Percentiles rank a stretch among this genome's conserved stretches.
These are phyloP conservation scores for Pseudopyricularia javanii DNA, from an alignment of 2,329 filamentous ascomycete genomes.

Conservation along the genomic window DNA sequence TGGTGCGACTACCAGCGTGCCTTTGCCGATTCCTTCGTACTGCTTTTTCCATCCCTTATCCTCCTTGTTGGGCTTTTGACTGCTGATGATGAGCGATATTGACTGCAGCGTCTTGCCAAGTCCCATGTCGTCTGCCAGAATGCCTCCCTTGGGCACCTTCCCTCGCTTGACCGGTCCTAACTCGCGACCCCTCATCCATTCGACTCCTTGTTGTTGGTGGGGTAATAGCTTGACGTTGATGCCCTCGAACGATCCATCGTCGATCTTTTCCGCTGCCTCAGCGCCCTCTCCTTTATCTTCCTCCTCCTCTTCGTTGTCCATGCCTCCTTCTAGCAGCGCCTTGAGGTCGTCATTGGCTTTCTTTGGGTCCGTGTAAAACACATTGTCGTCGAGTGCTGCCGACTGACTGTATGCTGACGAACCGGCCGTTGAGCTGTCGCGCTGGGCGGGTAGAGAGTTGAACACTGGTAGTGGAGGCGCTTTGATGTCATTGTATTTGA, in stretches of 20 bases:
- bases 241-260: slow-evolving; percentile 54
- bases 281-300: slow-evolving; percentile 47
- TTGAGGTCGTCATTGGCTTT: slow-evolving; percentile 70
- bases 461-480: slow-evolving; percentile 34
- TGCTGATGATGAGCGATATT: slow-evolving; percentile 84
- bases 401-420: slow-evolving; percentile 21
- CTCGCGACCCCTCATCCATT: slow-evolving; percentile 93
- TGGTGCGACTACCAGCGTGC: slow-evolving; percentile 84
- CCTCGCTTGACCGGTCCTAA: slow-evolving; percentile 74
- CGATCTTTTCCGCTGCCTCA: slow-evolving; percentile 25
- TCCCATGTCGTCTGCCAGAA: slow-evolving; percentile 98
- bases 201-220: slow-evolving; percentile 86
- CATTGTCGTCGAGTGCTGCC: slow-evolving; percentile 23
- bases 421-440: slow-evolving; percentile 3
- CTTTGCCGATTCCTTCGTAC: slow-evolving; percentile 57
- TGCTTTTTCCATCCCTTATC: slow-evolving; percentile 53
- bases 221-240: slow-evolving; percentile 80
- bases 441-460: slow-evolving; percentile 24
- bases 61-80: slow-evolving; percentile 55
- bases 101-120: slow-evolving; percentile 98
- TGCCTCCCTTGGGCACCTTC: slow-evolving; percentile 78
- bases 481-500: slow-evolving; percentile 33
- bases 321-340: slow-evolving; percentile 66
- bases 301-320: slow-evolving; percentile 58
- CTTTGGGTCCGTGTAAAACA: slow-evolving; percentile 55